These are phyloP conservation scores for Fusarium duplospermum DNA, from an alignment of 2,329 filamentous ascomycete species.

Conservation along the genomic window DNA sequence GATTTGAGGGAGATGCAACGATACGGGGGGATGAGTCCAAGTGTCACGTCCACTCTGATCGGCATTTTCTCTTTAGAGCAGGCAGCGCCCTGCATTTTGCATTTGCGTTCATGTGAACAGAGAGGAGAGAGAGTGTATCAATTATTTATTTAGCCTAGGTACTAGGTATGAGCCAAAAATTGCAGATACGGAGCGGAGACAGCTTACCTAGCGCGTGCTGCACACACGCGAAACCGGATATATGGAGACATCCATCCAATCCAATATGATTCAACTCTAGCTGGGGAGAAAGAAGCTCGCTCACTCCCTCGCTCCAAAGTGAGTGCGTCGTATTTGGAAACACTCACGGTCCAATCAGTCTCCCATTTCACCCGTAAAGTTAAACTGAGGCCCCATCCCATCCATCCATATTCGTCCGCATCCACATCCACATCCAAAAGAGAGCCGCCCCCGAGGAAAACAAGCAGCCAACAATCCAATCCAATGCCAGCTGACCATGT, in stretches of 20 bases:
- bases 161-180: constrained; percentile 8
- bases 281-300: background rate
- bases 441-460: background rate
- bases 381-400: background rate
- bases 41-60: background rate
- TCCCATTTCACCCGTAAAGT: background rate
- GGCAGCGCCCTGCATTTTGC: background rate
- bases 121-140: background rate
- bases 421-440: background rate
- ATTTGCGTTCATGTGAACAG: background rate
- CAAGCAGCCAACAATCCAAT: background rate
- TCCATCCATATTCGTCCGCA: background rate
- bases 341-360: background rate
- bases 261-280: background rate
- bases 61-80: background rate
- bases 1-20: constrained; percentile 16
- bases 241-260: constrained; percentile 22
- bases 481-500: background rate
- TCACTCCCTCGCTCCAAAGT: background rate
- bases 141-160: constrained; percentile 14
- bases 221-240: constrained; percentile 24
- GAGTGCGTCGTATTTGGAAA: background rate
- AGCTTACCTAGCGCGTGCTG: background rate
- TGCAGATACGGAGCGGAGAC: background rate
- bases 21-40: background rate